These are phyloP conservation scores for Byssoonygena ceratinophila DNA, from an alignment of 2,329 filamentous ascomycete species.

Conservation along the genomic window DNA sequence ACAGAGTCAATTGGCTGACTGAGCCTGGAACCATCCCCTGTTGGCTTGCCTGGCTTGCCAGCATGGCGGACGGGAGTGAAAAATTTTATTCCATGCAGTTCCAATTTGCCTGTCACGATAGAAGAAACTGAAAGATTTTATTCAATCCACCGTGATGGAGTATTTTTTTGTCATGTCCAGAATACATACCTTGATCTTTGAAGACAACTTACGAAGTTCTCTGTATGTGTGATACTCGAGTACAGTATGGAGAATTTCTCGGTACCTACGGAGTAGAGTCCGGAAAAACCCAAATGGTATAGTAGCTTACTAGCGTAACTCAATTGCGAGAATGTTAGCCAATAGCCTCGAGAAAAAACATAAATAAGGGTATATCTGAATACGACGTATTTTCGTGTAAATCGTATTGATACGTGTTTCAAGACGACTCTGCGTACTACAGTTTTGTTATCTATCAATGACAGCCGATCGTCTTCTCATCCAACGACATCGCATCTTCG, in stretches of 20 bases:
- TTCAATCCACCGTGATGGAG: no score
- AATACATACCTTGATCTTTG: no score
- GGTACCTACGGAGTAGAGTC: background rate
- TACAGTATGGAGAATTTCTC: background rate
- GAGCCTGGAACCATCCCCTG: background rate
- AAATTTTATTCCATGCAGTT: background rate
- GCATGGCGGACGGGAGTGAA: background rate
- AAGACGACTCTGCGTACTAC: background rate
- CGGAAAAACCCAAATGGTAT: background rate
- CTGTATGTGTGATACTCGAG: no score
- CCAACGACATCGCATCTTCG: slow-evolving; percentile 3
- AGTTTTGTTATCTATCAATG: background rate
- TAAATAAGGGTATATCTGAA: background rate
- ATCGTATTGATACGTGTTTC: slow-evolving; percentile 7
- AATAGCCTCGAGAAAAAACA: background rate
- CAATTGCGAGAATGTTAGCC: background rate
- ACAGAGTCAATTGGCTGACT: slow-evolving; percentile 4
- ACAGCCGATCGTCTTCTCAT: background rate
- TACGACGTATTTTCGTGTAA: background rate
- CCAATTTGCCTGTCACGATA: no score
- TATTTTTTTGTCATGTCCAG: no score
- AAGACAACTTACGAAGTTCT: no score
- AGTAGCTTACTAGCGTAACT: slow-evolving; percentile 1
- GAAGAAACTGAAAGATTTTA: no score
- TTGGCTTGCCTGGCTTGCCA: background rate